Evolutionary conservation across 1,284 basidiomycete genomes (phyloP).

Genomic region (Sporisorium sorghi): DNA sequence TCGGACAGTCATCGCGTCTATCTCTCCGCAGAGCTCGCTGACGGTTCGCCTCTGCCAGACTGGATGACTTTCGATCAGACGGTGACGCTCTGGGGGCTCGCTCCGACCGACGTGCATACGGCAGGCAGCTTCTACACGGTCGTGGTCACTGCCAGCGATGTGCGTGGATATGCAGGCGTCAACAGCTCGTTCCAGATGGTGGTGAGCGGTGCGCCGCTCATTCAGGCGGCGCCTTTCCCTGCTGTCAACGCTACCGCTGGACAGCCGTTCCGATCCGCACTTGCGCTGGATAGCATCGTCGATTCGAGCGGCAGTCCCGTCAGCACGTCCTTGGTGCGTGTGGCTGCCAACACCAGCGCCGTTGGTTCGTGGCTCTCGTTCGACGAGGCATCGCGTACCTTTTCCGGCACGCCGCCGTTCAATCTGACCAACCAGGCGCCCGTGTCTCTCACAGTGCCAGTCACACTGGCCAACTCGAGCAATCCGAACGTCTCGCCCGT

Average conservation of each 20-base stretch:
- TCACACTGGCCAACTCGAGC: slow-evolving; percentile 71
- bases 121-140: slow-evolving; percentile 58
- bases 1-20: slow-evolving; percentile 72
- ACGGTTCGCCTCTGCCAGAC: slow-evolving; percentile 78
- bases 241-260: slow-evolving; percentile 75
- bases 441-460: slow-evolving; percentile 73
- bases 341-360: slow-evolving; percentile 71
- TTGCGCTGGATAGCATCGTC: slow-evolving; percentile 36
- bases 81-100: slow-evolving; percentile 83
- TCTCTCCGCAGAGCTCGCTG: slow-evolving; percentile 77
- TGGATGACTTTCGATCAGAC: slow-evolving; percentile 80
- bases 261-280: slow-evolving; percentile 64
- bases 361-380: slow-evolving; percentile 76
- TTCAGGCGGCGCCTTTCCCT: slow-evolving; percentile 40
- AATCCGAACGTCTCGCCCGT: slow-evolving; percentile 17
- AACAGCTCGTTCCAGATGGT: slow-evolving; percentile 56
- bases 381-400: slow-evolving; percentile 73
- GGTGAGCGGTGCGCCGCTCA: slow-evolving; percentile 44
- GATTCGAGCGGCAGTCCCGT: slow-evolving; percentile 22
- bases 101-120: slow-evolving; percentile 72
- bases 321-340: slow-evolving; percentile 20
- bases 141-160: slow-evolving; percentile 62
- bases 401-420: slow-evolving; percentile 77
- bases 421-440: slow-evolving; percentile 65
- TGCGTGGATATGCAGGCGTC: slow-evolving; percentile 56